Evolutionary conservation across 2,329 filamentous ascomycete species (phyloP), one percentile per base, ranked within the genome.

Genomic region (Trichoderma sp.): DNA sequence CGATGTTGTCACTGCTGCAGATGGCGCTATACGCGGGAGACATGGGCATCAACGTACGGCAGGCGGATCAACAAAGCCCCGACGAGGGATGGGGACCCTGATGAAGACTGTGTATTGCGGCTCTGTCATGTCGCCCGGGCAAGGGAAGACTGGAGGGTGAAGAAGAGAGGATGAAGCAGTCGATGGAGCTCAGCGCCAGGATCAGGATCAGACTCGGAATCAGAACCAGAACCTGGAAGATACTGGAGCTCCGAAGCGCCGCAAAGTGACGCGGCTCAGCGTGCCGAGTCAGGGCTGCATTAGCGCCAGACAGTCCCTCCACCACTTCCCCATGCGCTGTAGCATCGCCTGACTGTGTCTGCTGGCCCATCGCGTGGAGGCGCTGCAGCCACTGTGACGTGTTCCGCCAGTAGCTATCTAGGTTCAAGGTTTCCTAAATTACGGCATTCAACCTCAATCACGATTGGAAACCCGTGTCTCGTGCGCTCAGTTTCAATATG

Each of bases 21-120:
- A 37, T 29, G 59, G 29, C 32, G 45, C 59, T 63, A 63, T 52
- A 6, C 15, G 42, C 22, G 19, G 42, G 12, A 52, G 32, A 34
- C 32, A 52, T n/a, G 27, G 29, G 22, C 39, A 34, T 34, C 8
- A 32, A 56, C 86, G 77, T 85, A 94, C 94, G 71, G 90, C 89
- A 56, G 92, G 91, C 67, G 95, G 95, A 79, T 99, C 94, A 70
- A 94, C 87, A 80, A 99, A 99, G 74, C 92, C 89, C 48, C 91
- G 91, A 67, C 95, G 87, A 39, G 90, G 87, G 75, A 97, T 96
- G 27, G 95, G 95, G n/a, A 98, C 86, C 70, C 94, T 87, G 71
- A 99, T 87, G 74, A 97, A 92, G 69, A 97, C 89, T 15, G 92
- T 97, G 77, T 87, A 89, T 39, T 78, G 83, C 52, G 85, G 84